Conservation (phyloP, 106 monocot species). For the Phalaenopsis aphrodite region DNA sequence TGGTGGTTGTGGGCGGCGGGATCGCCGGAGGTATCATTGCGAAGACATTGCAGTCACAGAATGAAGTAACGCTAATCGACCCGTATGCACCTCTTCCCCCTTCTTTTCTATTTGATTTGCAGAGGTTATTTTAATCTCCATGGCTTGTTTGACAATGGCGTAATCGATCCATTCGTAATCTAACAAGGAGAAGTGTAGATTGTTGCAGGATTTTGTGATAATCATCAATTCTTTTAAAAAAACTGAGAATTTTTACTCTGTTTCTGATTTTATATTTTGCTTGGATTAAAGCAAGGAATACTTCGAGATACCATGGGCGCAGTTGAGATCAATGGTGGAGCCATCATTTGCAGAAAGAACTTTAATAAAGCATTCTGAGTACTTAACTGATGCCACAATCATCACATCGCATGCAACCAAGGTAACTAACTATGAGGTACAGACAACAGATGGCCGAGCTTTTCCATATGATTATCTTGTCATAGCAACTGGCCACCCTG, state of each 20-base stretch:
- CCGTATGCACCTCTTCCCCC: constrained; percentile 28
- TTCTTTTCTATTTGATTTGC: no score
- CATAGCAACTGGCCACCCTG: constrained; percentile 27
- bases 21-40: constrained; percentile 45
- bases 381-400: constrained; percentile 21
- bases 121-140: no score
- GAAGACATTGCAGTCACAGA: constrained; percentile 28
- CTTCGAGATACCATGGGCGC: constrained; percentile 68
- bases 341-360: constrained; percentile 32
- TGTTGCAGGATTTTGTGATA: no score
- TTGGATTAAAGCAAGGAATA: constrained; percentile 47
- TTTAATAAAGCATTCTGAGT: constrained; percentile 31
- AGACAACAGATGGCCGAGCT: constrained; percentile 15
- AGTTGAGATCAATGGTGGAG: constrained; percentile 32
- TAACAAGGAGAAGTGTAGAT: no score
- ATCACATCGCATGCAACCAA: constrained; percentile 23
- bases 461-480: constrained; percentile 33
- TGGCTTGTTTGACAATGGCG: no score
- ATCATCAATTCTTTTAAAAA: no score
- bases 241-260: no score
- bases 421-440: constrained; percentile 15
- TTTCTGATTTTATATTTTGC: not conserved
- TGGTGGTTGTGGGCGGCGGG: constrained; percentile 55
- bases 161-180: no score
- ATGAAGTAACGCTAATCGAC: constrained; percentile 48